phyloP scores from a whole-genome alignment of 2,329 filamentous ascomycete genomes.

The Colletotrichum eremochloae region DNA sequence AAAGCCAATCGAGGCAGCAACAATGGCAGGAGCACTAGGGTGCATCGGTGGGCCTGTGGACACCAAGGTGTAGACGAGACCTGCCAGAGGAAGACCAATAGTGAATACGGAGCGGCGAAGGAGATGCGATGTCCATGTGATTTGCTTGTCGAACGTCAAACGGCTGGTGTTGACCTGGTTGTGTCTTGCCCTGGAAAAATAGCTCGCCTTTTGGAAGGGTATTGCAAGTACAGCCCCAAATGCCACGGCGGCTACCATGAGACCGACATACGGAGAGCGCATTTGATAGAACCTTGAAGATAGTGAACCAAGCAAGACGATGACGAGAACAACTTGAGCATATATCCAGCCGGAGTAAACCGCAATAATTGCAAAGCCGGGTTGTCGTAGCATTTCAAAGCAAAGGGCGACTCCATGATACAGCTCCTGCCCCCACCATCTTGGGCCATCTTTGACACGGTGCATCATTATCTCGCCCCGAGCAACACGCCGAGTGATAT shows the following conservation, averaged over 20 bases:
- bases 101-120: conserved; percentile 77
- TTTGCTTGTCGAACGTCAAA: conserved; percentile 73
- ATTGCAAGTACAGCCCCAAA: conserved; percentile 78
- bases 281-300: conserved; percentile 76
- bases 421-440: conserved; percentile 83
- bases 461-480: conserved; percentile 84
- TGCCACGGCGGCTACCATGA: conserved; percentile 74
- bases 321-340: conserved; percentile 79
- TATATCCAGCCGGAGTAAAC: conserved; percentile 85
- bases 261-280: conserved; percentile 74
- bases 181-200: conserved; percentile 75
- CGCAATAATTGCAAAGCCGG: conserved; percentile 79
- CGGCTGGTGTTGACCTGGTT: conserved; percentile 72
- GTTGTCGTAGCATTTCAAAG: conserved; percentile 78
- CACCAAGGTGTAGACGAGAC: conserved; percentile 75
- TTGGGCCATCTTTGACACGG: conserved; percentile 77
- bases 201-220: conserved; percentile 79
- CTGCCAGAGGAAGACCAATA: conserved; percentile 74
- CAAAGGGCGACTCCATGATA: conserved; percentile 77
- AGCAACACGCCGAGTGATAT: conserved; percentile 70
- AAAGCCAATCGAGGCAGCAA: conserved; percentile 77
- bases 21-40: conserved; percentile 73
- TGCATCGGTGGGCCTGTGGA: conserved; percentile 73
- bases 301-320: conserved; percentile 79
- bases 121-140: conserved; percentile 80